Conservation (phyloP, 2,329 filamentous ascomycete genomes). For the Aspergillus fischeri region DNA sequence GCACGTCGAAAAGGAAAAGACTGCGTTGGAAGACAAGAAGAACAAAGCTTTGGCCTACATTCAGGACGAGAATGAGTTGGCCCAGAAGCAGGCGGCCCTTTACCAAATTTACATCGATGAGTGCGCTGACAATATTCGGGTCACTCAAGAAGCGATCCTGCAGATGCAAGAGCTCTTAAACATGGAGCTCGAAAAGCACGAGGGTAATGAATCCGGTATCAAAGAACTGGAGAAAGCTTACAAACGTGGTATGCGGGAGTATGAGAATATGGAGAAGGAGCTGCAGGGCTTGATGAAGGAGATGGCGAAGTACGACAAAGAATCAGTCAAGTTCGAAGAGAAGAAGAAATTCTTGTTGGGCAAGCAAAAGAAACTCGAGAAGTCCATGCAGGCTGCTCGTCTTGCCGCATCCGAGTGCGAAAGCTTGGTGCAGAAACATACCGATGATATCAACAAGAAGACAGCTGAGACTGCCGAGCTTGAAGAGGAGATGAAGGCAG, state of each 20-base stretch:
- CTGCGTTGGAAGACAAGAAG: constrained; percentile 90
- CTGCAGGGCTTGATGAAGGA: constrained; percentile 78
- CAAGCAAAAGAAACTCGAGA: constrained; percentile 94
- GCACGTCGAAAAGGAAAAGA: constrained; percentile 97
- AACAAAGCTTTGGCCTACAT: constrained; percentile 87
- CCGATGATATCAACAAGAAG: constrained; percentile 72
- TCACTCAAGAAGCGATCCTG: constrained; percentile 84
- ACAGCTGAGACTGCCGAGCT: constrained; percentile 69
- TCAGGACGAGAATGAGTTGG: constrained; percentile 87
- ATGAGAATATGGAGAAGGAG: constrained; percentile 75
- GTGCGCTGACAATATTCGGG: constrained; percentile 80
- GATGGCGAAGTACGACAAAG: constrained; percentile 89
- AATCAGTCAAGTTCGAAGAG: constrained; percentile 94
- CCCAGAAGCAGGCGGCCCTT: constrained; percentile 80
- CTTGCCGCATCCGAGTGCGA: constrained; percentile 70
- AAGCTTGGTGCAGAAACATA: constrained; percentile 72
- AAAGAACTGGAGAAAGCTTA: constrained; percentile 84
- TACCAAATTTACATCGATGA: constrained; percentile 91
- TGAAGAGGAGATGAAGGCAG: constrained; percentile 69
- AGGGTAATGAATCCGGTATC: constrained; percentile 84
- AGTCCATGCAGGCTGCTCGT: constrained; percentile 73
- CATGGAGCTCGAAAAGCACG: constrained; percentile 83
- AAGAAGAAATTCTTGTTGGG: constrained; percentile 89
- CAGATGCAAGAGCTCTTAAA: constrained; percentile 87
- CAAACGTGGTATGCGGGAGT: constrained; percentile 76